Evolutionary conservation across 2,329 filamentous ascomycete species (phyloP).

Genomic region (Venturia effusa): DNA sequence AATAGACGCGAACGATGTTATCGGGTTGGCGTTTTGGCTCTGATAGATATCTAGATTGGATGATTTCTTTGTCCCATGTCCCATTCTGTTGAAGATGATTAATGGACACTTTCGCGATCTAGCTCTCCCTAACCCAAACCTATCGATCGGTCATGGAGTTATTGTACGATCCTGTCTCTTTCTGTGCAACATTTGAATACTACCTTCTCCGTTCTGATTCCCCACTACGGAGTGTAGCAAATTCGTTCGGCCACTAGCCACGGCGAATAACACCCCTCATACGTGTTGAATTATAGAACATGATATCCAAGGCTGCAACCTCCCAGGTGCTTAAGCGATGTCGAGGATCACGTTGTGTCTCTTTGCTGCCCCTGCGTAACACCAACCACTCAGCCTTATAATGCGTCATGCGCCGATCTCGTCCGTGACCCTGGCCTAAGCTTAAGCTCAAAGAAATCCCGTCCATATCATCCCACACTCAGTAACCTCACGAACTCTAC

Average conservation of each 20-base stretch:
- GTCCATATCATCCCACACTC: not conserved
- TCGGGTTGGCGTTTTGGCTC: not conserved
- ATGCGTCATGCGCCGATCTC: not conserved
- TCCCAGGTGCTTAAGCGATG: not conserved
- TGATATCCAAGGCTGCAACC: too few relatives aligned
- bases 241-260: too few relatives aligned
- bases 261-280: too few relatives aligned
- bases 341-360: not conserved
- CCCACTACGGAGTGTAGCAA: too few relatives aligned
- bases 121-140: too few relatives aligned
- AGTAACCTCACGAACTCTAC: not conserved
- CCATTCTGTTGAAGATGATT: too few relatives aligned
- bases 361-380: not conserved
- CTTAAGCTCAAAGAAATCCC: not conserved
- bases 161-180: too few relatives aligned
- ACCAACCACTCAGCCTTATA: not conserved
- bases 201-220: too few relatives aligned
- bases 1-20: not conserved
- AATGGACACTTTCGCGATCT: too few relatives aligned
- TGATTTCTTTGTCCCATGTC: not conserved
- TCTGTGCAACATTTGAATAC: too few relatives aligned
- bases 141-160: too few relatives aligned
- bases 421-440: not conserved
- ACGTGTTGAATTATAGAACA: too few relatives aligned
- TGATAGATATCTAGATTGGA: not conserved